Percentiles rank a stretch among this genome's conserved stretches.
phyloP scores from a whole-genome alignment of 2,329 filamentous ascomycete species.

The Camillea tinctor region DNA sequence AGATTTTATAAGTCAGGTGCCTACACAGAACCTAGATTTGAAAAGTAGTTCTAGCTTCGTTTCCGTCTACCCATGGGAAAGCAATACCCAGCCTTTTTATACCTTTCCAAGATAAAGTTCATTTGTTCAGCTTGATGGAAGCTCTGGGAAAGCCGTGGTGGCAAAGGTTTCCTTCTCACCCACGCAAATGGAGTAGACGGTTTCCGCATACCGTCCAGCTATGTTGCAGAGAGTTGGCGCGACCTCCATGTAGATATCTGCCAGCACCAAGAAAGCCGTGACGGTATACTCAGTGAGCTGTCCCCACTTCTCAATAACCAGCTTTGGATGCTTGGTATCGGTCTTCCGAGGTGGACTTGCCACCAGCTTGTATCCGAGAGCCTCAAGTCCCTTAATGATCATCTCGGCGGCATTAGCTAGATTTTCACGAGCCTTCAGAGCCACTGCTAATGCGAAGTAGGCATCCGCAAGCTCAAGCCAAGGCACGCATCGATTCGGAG shows the following conservation, averaged over 20 bases:
- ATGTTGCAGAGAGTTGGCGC: constrained; percentile 22
- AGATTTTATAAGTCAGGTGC: too few relatives aligned
- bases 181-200: constrained; percentile 24
- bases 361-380: constrained; percentile 26
- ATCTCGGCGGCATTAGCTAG: constrained; percentile 15
- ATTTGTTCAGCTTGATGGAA: constrained; percentile 3
- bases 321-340: neutral
- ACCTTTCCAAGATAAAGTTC: too few relatives aligned
- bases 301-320: constrained; percentile 28
- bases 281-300: constrained; percentile 1
- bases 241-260: constrained; percentile 15
- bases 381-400: constrained; percentile 24
- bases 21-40: too few relatives aligned
- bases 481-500: constrained; percentile 8
- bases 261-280: constrained; percentile 12
- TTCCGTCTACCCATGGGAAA: too few relatives aligned
- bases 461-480: constrained; percentile 22
- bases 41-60: too few relatives aligned
- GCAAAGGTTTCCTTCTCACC: constrained; percentile 26
- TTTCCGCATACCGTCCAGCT: constrained; percentile 18
- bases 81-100: too few relatives aligned
- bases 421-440: neutral
- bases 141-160: constrained; percentile 13
- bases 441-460: constrained; percentile 17
- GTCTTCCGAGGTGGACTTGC: constrained; percentile 4